A percentile compares a stretch with the other conserved stretches of the same genome.
Evolutionary conservation across 2,329 filamentous ascomycete species (phyloP).

Genomic region (Polychaeton citri): DNA sequence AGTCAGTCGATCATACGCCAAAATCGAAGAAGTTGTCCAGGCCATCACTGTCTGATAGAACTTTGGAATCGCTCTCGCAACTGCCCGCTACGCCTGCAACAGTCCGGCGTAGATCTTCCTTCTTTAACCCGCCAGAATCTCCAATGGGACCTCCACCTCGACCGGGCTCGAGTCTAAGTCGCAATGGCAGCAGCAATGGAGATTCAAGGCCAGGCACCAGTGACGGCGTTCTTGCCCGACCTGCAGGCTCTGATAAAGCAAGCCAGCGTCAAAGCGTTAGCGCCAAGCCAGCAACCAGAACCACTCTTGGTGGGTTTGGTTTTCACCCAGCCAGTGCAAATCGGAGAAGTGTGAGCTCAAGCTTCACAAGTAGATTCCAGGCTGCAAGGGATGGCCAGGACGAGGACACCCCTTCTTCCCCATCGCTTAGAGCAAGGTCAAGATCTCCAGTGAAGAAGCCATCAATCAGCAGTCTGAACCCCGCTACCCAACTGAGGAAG

Average conservation of each 20-base stretch:
- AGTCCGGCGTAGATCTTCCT: constrained; percentile 53
- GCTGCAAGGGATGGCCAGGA: constrained; percentile 3
- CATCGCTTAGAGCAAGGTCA: constrained; percentile 1
- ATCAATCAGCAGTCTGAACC: background rate
- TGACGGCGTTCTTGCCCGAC: constrained; percentile 23
- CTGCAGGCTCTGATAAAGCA: constrained; percentile 23
- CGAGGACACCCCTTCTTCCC: constrained; percentile 3
- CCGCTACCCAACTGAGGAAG: background rate
- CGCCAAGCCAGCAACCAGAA: constrained; percentile 17
- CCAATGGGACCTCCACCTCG: constrained; percentile 49
- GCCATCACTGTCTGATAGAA: constrained; percentile 64
- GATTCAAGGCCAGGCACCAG: constrained; percentile 37
- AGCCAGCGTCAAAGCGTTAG: constrained; percentile 12
- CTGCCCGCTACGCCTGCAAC: constrained; percentile 62
- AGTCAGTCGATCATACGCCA: constrained; percentile 6
- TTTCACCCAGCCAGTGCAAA: constrained; percentile 8
- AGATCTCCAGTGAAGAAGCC: background rate
- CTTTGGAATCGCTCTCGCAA: constrained; percentile 68
- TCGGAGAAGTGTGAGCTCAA: constrained; percentile 15
- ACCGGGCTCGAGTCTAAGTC: constrained; percentile 47
- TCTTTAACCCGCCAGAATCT: constrained; percentile 52
- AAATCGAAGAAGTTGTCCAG: constrained; percentile 26
- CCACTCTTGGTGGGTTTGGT: constrained; percentile 12
- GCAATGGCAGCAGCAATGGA: constrained; percentile 27
- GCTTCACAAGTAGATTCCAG: constrained; percentile 12